Base-by-base conservation (phyloP, 805 yeast species). In the Candida orba region DNA sequence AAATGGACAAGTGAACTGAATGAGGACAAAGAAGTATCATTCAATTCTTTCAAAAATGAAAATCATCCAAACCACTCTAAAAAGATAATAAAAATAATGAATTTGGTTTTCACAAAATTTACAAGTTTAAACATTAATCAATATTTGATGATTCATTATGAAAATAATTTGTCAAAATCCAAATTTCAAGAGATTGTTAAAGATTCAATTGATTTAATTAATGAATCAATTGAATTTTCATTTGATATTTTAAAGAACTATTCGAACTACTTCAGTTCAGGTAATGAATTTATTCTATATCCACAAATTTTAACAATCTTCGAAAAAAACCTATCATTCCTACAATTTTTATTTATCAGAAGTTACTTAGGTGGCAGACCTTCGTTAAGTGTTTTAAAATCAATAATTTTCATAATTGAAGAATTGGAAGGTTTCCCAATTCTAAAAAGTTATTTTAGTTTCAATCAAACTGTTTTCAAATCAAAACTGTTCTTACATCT, bases 161-260 rank as follows among this genome's bases (percentile, higher is more conserved):
- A 57, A 32, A 45, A 32, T n/a, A 37, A 31, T 14, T 37, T 40
- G 7, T 40, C 48, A 1, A 52, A 49, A 27, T 40, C 25, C 2
- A 47, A 46, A 18, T 43, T 51, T 10, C 5, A 15, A 5, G 15
- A 48, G 8, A 40, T 42, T 15, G n/a, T 46, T 6, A 14, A 32
- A 1, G 23, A 41, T 3, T 36, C 45, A 8, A 15, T 43, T 9
- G 43, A 39, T 8, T 6, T 43, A 0, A 31, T 40, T 12, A 34
- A 37, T 3, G 48, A 51, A 7, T 32, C 47, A 18, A 37, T 52
- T 34, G 40, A 39, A 3, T 47, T 49, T 18, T 13, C 41, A 3
- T 50, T 53, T 42, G 62, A 56, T 42, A 36, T 56, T 6, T 34
- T 52, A 3, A 42, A 44, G 30, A 56, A 57, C 30, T 49, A 47